Base-by-base conservation (phyloP, 441 rosid genomes). In the Bocquillonia castaneifolia region DNA sequence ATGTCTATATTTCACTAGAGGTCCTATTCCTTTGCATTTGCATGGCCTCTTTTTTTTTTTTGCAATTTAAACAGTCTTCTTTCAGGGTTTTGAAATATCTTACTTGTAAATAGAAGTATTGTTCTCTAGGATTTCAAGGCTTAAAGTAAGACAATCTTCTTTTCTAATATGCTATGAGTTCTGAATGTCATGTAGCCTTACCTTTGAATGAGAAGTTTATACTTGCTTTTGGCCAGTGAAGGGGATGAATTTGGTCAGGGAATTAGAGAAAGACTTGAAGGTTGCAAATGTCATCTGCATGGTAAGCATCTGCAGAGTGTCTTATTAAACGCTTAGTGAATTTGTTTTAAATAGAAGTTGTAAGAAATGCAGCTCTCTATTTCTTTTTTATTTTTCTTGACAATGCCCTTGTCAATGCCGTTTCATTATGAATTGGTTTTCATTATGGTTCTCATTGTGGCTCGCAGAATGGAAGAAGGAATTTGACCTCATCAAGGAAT, bases 201-300 rank as follows among this genome's bases (percentile, higher is more conserved):
- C 45, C 60, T 77, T 54, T 59, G 65, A 72, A 73, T 42, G 69
- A 67, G 75, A 71, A 75, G 70, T 71, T 74, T 66, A 74, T 77
- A 65, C 71, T 76, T 82, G 73, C 83, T 83, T 78, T 82, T 90
- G 89, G 88, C 78, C 96, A 94, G 99, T 92, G 94, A 90, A 94
- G 93, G 99, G 99, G 80, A 88, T 94, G 98, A 77, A 94, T 84
- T 83, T 94, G 84, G 97, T 94, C 64, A 85, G 97, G 68, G 99
- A 94, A 77, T 80, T 94, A 81, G 99, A 94, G 80, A 94, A 82
- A 73, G 99, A 94, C 82, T 86, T 94, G 84, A 90, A 90, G 91
- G 79, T 94, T 78, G 97, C 99, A 9, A 91, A 84, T 77, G 93
- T 94, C 64, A 94, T 94, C 75, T 90, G 96, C 83, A 94, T 81